Percentiles rank a stretch among this genome's conserved stretches.
These are phyloP conservation scores for Boletus bicolor DNA, from an alignment of 768 basidiomycete genomes.

Conservation along the genomic window DNA sequence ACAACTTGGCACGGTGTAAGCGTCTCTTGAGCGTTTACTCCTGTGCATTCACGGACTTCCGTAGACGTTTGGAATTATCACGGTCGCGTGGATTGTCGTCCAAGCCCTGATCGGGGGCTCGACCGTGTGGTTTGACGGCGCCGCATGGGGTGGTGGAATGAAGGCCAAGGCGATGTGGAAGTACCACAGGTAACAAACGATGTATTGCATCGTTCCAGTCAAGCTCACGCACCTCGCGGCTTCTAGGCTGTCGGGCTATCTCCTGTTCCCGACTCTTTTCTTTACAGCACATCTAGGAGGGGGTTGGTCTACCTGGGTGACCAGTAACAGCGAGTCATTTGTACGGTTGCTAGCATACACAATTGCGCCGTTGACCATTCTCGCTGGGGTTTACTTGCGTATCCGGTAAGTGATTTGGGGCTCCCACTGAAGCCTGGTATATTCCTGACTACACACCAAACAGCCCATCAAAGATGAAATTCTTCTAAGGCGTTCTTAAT, in stretches of 20 bases:
- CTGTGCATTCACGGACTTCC: background rate
- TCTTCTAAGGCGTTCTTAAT: slow-evolving; percentile 32
- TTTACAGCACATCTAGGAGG: slow-evolving; percentile 70
- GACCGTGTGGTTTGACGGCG: slow-evolving; percentile 76
- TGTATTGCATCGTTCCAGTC: background rate
- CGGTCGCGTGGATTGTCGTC: slow-evolving; percentile 56
- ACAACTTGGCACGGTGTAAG: slow-evolving; percentile 74
- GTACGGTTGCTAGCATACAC: slow-evolving; percentile 51
- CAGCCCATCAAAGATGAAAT: slow-evolving; percentile 66
- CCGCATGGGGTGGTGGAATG: slow-evolving; percentile 63
- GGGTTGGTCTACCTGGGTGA: slow-evolving; percentile 61
- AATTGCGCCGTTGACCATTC: slow-evolving; percentile 48
- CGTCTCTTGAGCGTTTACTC: background rate
- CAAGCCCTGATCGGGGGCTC: slow-evolving; percentile 65
- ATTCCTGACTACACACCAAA: background rate
- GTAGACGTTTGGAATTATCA: slow-evolving; percentile 63
- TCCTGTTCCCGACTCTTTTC: slow-evolving; percentile 58
- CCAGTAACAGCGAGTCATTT: slow-evolving; percentile 32
- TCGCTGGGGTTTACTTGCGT: slow-evolving; percentile 44
- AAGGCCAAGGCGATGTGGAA: slow-evolving; percentile 80
- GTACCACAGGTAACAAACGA: slow-evolving; percentile 60
- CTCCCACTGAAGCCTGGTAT: background rate
- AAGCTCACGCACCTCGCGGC: background rate
- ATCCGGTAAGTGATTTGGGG: slow-evolving; percentile 42
- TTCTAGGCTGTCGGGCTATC: slow-evolving; percentile 67